Evolutionary conservation across 1,284 basidiomycete species (phyloP).

Genomic region (Lentinus polychrous): DNA sequence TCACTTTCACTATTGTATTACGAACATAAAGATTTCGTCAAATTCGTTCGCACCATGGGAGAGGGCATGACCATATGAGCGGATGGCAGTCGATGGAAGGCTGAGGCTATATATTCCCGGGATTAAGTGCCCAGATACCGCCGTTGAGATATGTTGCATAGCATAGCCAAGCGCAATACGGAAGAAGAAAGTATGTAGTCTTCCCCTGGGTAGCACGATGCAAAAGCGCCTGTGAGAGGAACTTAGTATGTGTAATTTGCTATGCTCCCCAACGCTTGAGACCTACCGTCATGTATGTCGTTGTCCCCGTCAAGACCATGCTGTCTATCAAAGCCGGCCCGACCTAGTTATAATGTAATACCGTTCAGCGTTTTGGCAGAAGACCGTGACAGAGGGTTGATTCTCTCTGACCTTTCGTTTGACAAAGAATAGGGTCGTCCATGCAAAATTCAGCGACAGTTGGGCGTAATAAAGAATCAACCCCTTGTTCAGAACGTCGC

Average conservation of each 20-base stretch:
- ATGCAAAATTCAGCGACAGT: slow-evolving; percentile 60
- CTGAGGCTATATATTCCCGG: slow-evolving; percentile 11
- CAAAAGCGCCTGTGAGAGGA: slow-evolving; percentile 38
- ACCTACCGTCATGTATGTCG: slow-evolving; percentile 58
- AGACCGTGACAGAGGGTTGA: too few relatives aligned
- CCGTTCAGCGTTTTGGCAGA: too few relatives aligned
- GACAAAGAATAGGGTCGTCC: slow-evolving; percentile 73
- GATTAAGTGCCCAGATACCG: slow-evolving; percentile 51
- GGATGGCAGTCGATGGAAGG: too few relatives aligned
- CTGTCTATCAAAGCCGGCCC: slow-evolving; percentile 58
- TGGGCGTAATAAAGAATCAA: slow-evolving; percentile 68
- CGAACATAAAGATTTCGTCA: too few relatives aligned
- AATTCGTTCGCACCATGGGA: too few relatives aligned
- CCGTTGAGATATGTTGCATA: slow-evolving; percentile 70
- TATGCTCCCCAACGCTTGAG: not conserved
- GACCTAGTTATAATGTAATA: slow-evolving; percentile 30
- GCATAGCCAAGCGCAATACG: slow-evolving; percentile 60
- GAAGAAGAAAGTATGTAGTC: slow-evolving; percentile 51
- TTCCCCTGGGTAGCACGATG: slow-evolving; percentile 41
- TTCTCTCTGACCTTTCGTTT: slow-evolving; percentile 33
- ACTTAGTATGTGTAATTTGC: not conserved
- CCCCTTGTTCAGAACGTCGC: slow-evolving; percentile 39
- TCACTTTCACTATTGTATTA: too few relatives aligned
- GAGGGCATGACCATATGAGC: too few relatives aligned
- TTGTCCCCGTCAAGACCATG: slow-evolving; percentile 50